Base-by-base conservation (phyloP, 768 basidiomycete genomes). In the Pluteus cervinus region DNA sequence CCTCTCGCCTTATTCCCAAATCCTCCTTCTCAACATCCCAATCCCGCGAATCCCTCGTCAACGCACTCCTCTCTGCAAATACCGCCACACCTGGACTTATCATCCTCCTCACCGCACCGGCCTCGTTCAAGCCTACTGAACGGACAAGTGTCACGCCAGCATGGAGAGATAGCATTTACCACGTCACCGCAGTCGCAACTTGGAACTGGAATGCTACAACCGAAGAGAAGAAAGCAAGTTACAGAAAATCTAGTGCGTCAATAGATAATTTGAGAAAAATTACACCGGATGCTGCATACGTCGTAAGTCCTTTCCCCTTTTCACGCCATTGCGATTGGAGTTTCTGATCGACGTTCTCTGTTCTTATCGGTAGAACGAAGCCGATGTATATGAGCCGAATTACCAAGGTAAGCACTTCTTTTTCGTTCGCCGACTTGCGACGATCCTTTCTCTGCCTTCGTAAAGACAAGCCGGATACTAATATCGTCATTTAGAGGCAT, bases 331-430 rank as follows among this genome's bases (percentile, higher is more conserved):
- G 7, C 35, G 9, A 12, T 33, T 32, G 12, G 4, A 10, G 7
- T 17, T 14, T 40, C 17, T 18, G 12, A 20, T 9, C 46, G 32
- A 36, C 16, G 22, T 18, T 11, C n/a, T n/a, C n/a, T 28, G 1
- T 28, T 24, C 11, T 18, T 8, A 11, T 20, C 14, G 36, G 1
- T 41, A 70, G 69, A 73, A 71, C 37, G 71, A 73, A 43, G 66
- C 69, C 1, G 71, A 71, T 45, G 65, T 70, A 7, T 60, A 71
- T 36, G 69, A 73, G 41, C 66, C 67, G 9, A 66, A 69, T 40
- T 55, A 63, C 40, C 48, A 69, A 56, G 59, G 67, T 68, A 43
- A 17, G 44, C 29, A 15, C 15, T 12, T 15, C n/a, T 36, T 31
- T 24, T 17, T 2, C 1, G 17, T 22, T 15, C n/a, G 23, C 23